Evolutionary conservation across 495 filamentous ascomycete genomes (phyloP).

Genomic region (Penicillium angulare): DNA sequence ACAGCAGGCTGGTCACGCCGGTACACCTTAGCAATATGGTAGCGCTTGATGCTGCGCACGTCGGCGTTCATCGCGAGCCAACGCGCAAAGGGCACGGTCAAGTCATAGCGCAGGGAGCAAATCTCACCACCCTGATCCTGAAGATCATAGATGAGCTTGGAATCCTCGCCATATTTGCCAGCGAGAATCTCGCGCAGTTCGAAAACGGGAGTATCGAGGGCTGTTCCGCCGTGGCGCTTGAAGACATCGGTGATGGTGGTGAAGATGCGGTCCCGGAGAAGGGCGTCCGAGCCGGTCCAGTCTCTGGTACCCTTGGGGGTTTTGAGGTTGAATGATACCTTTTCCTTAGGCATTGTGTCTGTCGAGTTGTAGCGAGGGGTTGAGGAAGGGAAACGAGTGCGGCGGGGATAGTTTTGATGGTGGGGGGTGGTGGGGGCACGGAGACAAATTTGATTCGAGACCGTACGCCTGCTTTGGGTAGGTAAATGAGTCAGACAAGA

Average conservation of each 20-base stretch:
- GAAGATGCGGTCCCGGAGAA: constrained; percentile 70
- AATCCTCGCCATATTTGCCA: constrained; percentile 91
- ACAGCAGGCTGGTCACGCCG: constrained; percentile 78
- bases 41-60: constrained; percentile 76
- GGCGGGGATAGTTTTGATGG: constrained; percentile 30
- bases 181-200: constrained; percentile 76
- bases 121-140: constrained; percentile 83
- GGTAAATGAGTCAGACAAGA: constrained; percentile 18
- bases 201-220: constrained; percentile 83
- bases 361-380: constrained; percentile 15
- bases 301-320: constrained; percentile 52
- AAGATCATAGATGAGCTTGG: constrained; percentile 86
- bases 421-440: constrained; percentile 42
- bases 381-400: constrained; percentile 30
- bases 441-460: constrained; percentile 32
- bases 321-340: constrained; percentile 43
- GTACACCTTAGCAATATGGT: constrained; percentile 89
- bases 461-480: constrained; percentile 20
- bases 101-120: constrained; percentile 82
- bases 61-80: constrained; percentile 82
- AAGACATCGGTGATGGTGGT: constrained; percentile 79
- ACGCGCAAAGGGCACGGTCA: constrained; percentile 87
- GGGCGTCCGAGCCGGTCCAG: constrained; percentile 34
- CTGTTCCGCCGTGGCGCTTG: constrained; percentile 82
- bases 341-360: constrained; percentile 37